A percentile compares a stretch with the other conserved stretches of the same genome.
phyloP scores from a whole-genome alignment of 2,329 filamentous ascomycete genomes.

The Hymenoscyphus scutula region DNA sequence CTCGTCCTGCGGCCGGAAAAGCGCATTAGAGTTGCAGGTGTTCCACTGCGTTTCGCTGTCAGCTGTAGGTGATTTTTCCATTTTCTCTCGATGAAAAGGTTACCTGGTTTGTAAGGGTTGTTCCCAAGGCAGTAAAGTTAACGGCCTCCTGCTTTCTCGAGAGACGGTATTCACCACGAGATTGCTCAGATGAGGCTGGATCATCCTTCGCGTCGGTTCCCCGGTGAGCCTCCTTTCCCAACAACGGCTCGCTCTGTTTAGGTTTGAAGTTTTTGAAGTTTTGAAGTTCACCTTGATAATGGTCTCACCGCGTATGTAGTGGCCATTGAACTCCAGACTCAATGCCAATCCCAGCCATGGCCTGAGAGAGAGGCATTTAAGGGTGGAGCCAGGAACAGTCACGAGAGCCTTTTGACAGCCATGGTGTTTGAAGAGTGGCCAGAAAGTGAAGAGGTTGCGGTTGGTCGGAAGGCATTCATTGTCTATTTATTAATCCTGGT shows the following conservation, averaged over 20 bases:
- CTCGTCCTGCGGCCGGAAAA: slow-evolving; percentile 5
- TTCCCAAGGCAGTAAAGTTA: not conserved
- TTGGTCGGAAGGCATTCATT: too few species aligned
- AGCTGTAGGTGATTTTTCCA: slow-evolving; percentile 9
- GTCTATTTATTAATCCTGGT: too few species aligned
- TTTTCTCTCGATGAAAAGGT: too few species aligned
- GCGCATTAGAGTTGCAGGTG: slow-evolving; percentile 1
- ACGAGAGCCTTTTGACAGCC: not conserved
- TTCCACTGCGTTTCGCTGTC: slow-evolving; percentile 22
- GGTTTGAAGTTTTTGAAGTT: not conserved
- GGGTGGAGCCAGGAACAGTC: slow-evolving; percentile 5
- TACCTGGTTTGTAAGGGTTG: too few species aligned
- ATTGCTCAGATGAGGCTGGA: slow-evolving; percentile 3
- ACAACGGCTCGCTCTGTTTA: not conserved
- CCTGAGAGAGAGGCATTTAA: not conserved
- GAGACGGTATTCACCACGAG: not conserved
- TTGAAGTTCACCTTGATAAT: not conserved
- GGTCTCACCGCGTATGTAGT: slow-evolving; percentile 3
- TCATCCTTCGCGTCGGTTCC: too few species aligned
- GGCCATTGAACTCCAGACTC: not conserved
- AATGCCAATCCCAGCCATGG: not conserved
- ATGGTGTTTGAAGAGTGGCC: too few species aligned
- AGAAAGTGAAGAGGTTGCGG: too few species aligned
- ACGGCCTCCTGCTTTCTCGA: not conserved
- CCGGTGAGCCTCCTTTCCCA: too few species aligned